Conservation (phyloP, 441 rosid species). For the Corymbia citriodora region DNA sequence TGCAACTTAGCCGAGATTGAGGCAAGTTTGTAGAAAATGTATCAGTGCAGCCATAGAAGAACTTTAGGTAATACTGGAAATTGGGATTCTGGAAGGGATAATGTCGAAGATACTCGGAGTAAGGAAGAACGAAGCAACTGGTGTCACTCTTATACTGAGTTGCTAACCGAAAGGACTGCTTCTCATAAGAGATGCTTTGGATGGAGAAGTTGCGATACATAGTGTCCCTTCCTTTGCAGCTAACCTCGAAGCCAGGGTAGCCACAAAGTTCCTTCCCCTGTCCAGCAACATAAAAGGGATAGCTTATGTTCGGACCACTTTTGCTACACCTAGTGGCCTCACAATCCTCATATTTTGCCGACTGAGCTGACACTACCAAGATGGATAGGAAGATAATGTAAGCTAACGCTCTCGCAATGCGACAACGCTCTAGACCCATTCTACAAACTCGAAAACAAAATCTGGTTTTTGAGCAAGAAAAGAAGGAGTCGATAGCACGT, state of each 20-base stretch:
- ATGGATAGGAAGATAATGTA: background rate
- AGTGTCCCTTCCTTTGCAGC: background rate
- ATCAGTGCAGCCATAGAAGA: background rate
- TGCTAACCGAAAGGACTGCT: background rate
- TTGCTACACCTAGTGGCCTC: background rate
- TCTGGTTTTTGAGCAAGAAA: background rate
- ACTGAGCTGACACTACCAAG: background rate
- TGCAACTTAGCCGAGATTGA: background rate
- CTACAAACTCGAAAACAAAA: background rate
- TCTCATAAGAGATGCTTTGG: background rate
- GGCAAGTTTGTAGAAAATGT: background rate
- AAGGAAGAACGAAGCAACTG: background rate
- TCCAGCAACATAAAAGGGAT: background rate
- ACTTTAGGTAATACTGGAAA: background rate
- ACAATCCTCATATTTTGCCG: background rate
- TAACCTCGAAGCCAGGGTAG: background rate
- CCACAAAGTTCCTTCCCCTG: background rate
- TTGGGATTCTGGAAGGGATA: background rate
- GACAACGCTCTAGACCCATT: background rate
- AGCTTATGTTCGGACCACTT: background rate
- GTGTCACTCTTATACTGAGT: background rate
- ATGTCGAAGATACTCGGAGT: fast-evolving
- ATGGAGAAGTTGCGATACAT: background rate
- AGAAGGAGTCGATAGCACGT: background rate
- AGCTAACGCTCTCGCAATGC: background rate